Percentiles rank a stretch among this genome's conserved stretches.
Evolutionary conservation across 177 flowering plant species (phyloP).

Genomic region (Vitis hybrid): DNA sequence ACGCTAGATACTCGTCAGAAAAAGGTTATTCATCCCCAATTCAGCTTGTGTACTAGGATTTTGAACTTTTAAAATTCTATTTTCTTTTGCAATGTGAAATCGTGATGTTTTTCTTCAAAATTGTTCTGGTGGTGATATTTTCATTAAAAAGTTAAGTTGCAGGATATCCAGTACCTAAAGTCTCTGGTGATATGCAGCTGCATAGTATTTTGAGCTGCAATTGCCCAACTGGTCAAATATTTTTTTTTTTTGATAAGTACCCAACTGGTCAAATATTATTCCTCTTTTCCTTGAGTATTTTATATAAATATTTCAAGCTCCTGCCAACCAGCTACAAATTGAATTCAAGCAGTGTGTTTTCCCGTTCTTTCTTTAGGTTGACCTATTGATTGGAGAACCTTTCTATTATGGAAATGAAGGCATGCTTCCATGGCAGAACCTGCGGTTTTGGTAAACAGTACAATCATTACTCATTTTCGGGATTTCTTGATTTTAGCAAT

Average conservation of each 20-base stretch:
- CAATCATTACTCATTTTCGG: neutral
- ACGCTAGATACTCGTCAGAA: conserved; percentile 54
- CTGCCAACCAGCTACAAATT: neutral
- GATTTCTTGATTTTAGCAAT: neutral
- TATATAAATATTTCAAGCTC: neutral
- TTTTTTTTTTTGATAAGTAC: too few species aligned
- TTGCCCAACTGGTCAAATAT: neutral
- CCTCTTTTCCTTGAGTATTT: neutral
- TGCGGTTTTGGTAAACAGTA: conserved; percentile 77
- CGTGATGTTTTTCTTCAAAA: neutral
- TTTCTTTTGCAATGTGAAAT: too few species aligned
- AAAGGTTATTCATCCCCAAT: conserved; percentile 42
- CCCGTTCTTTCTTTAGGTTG: conserved; percentile 52
- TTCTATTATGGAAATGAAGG: conserved; percentile 75
- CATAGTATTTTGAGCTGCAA: too few species aligned
- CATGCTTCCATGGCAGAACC: conserved; percentile 88
- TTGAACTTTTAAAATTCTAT: too few species aligned
- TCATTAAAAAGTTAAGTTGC: too few species aligned
- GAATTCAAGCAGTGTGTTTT: neutral
- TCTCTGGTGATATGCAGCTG: neutral
- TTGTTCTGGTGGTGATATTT: neutral
- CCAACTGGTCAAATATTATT: neutral
- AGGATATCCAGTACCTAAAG: neutral
- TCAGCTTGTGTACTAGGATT: neutral
- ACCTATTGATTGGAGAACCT: conserved; percentile 80